Evolutionary conservation across 2,329 filamentous ascomycete genomes (phyloP).

Genomic region (Gremmenia infestans): DNA sequence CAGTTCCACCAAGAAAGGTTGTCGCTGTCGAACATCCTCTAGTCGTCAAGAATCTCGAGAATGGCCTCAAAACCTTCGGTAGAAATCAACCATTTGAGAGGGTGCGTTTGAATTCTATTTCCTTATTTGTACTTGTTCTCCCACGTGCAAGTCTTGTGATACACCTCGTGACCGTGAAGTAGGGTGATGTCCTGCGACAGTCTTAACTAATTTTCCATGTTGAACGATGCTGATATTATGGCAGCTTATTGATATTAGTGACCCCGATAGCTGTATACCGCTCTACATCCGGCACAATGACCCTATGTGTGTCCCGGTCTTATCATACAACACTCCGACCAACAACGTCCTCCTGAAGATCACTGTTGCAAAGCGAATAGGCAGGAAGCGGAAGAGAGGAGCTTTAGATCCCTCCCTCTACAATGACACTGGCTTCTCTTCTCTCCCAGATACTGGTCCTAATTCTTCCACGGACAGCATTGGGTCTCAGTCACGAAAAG

Average conservation of each 20-base stretch:
- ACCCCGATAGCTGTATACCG: conserved; percentile 48
- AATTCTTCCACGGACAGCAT: neutral
- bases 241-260: conserved; percentile 41
- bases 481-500: conserved; percentile 42
- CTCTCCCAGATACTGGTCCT: neutral
- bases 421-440: neutral
- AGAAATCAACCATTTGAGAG: conserved; percentile 24
- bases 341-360: conserved; percentile 85
- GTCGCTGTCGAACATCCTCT: conserved; percentile 64
- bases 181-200: neutral
- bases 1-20: conserved; percentile 47
- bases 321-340: conserved; percentile 69
- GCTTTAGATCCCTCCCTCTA: conserved; percentile 59
- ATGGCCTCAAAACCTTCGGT: conserved; percentile 58
- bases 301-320: conserved; percentile 69
- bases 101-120: conserved; percentile 19
- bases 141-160: conserved; percentile 17
- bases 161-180: neutral
- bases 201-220: neutral
- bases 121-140: neutral
- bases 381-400: conserved; percentile 80
- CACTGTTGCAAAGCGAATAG: conserved; percentile 80
- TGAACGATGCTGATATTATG: neutral
- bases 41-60: conserved; percentile 59
- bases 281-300: conserved; percentile 78